Base-by-base conservation (phyloP, 75 land plant genomes). In the Selaginella tamariscina region DNA sequence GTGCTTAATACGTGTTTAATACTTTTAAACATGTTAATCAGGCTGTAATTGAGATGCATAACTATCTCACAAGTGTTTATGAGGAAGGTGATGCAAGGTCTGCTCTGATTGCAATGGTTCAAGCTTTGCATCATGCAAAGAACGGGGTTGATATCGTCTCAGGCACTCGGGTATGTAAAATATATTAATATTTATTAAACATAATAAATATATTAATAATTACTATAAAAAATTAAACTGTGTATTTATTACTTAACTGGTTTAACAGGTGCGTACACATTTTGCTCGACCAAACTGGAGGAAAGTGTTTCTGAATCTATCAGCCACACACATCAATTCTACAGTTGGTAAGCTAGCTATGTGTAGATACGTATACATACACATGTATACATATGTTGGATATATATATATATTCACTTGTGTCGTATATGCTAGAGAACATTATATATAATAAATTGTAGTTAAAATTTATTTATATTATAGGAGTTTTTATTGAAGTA, bases 241-340 rank as follows among this genome's bases (percentile, higher is more conserved):
- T 32, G 65, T 27, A 22, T 1, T 28, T 31, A 56, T 24, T 20
- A 24, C 54, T 2, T 24, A 27, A 2, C 5, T 49, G 18, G 44
- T 54, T n/a, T 1, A 27, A 22, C 22, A 83, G 85, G 82, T 83
- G 32, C 65, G 70, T 54, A 80, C 85, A 27, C 85, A 83, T 69
- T 83, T 83, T 64, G 80, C 80, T 32, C 76, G 85, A 29, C 85
- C 85, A 23, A 78, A 80, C 33, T 83, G 85, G 85, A 72, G 76
- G 26, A 83, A 77, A 49, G 85, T 83, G 44, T 82, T 81, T 55
- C 64, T 77, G 1, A 75, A 56, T 27, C 27, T 83, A 22, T 77
- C 83, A 0, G 11, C 28, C 8, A 72, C 39, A 28, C 84, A 83
- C 44, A 23, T 31, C 56, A 68, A 66, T 29, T 57, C 65, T 55